These are phyloP conservation scores for Cucumis hystrix DNA, from an alignment of 306 rosid genomes.

Conservation along the genomic window DNA sequence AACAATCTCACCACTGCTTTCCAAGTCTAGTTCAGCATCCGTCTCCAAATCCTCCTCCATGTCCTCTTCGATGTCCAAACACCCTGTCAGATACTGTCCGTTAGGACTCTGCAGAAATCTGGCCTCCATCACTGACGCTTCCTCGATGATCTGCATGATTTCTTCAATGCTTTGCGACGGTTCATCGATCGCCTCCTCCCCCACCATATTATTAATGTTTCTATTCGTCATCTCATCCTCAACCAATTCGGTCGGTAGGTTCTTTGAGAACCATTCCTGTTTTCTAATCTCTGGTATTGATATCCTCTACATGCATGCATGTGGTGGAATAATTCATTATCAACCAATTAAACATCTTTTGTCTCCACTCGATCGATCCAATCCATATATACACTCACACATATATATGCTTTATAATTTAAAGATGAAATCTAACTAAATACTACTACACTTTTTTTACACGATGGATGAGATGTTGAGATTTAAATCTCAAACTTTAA, in stretches of 20 bases:
- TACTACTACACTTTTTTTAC: too few species aligned
- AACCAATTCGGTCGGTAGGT: conserved; percentile 64
- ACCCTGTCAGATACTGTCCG: conserved; percentile 43
- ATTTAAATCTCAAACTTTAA: too few species aligned
- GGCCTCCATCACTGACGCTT: conserved; percentile 60
- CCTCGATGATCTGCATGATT: conserved; percentile 83
- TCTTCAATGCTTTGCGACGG: conserved; percentile 67
- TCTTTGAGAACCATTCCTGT: conserved; percentile 78
- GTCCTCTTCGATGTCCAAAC: conserved; percentile 62
- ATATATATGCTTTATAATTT: too few species aligned
- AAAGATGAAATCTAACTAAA: too few species aligned
- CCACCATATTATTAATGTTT: conserved; percentile 37
- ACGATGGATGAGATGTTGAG: too few species aligned
- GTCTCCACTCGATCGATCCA: too few species aligned
- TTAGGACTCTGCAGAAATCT: conserved; percentile 35
- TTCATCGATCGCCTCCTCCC: conserved; percentile 58
- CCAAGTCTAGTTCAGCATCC: conserved; percentile 66
- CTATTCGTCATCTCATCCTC: conserved; percentile 16
- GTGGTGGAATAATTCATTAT: too few species aligned
- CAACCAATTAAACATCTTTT: too few species aligned
- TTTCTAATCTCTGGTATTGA: conserved; percentile 61
- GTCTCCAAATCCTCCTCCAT: conserved; percentile 78
- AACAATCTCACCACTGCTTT: conserved; percentile 83
- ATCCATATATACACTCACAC: too few species aligned
- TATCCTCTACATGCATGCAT: conserved; percentile 37